A percentile compares a stretch with the other conserved stretches of the same genome.
phyloP scores from a whole-genome alignment of 2,329 filamentous ascomycete species.

The Thyridium curvatum region DNA sequence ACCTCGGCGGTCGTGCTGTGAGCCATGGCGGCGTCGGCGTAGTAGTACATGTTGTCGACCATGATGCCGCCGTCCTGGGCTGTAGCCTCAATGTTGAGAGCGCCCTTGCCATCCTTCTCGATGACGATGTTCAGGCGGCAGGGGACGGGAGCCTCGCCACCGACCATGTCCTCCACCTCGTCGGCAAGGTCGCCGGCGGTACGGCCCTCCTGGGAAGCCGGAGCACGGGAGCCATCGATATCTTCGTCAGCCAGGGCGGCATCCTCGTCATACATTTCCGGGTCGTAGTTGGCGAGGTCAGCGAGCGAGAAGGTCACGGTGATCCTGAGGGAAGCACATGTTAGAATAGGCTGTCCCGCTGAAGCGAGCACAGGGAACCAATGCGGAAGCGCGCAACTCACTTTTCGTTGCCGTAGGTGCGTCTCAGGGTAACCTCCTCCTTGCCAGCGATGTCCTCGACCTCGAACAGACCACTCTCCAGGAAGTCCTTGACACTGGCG shows the following conservation, averaged over 20 bases:
- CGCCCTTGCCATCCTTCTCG: conserved; percentile 75
- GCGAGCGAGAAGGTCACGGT: conserved; percentile 79
- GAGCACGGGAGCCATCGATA: conserved; percentile 37
- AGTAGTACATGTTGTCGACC: conserved; percentile 89
- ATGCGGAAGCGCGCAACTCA: conserved; percentile 35
- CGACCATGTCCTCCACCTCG: conserved; percentile 47
- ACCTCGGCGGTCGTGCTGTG: conserved; percentile 69
- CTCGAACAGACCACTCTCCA: conserved; percentile 80
- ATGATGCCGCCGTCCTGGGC: conserved; percentile 81
- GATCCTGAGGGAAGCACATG: conserved; percentile 24
- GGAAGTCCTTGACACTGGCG: conserved; percentile 76
- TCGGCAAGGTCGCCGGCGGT: conserved; percentile 43
- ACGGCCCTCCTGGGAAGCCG: conserved; percentile 41
- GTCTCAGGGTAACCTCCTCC: conserved; percentile 80
- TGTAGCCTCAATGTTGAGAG: conserved; percentile 78
- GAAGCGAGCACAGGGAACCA: conserved; percentile 3
- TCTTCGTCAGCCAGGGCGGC: conserved; percentile 49
- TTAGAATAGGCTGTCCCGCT: conserved; percentile 5
- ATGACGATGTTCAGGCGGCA: conserved; percentile 80
- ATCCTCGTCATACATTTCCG: conserved; percentile 52
- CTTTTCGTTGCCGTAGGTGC: conserved; percentile 84
- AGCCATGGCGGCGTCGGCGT: conserved; percentile 70
- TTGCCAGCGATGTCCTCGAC: conserved; percentile 75
- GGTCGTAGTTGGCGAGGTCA: conserved; percentile 65
- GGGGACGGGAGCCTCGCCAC: conserved; percentile 58